Conservation (phyloP, 306 rosid species). For the Senna siamea region DNA sequence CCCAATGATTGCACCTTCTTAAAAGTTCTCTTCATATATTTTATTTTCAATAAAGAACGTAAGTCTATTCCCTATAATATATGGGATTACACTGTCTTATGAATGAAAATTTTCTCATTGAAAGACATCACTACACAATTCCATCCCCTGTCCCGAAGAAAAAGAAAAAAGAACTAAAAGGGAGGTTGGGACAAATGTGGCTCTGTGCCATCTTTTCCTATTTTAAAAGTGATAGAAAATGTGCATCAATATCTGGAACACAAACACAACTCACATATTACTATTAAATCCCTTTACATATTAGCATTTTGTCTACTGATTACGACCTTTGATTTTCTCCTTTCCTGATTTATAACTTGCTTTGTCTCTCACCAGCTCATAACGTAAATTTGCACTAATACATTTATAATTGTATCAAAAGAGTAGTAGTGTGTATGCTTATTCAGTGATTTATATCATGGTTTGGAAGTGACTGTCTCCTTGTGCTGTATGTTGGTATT, state of each 20-base stretch:
- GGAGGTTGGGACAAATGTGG: not conserved
- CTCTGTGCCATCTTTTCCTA: not conserved
- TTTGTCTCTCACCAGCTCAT: not conserved
- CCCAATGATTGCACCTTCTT: no score
- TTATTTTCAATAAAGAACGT: no score
- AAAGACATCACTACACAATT: not conserved
- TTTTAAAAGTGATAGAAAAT: not conserved
- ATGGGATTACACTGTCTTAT: not conserved
- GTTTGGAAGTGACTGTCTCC: not conserved
- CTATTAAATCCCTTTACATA: not conserved
- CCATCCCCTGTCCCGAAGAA: not conserved
- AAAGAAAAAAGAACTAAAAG: not conserved
- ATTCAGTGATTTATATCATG: slow-evolving; percentile 18
- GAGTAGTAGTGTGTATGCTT: not conserved
- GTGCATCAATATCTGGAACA: not conserved
- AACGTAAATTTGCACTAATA: not conserved
- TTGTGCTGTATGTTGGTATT: not conserved
- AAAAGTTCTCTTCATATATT: no score
- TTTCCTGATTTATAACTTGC: slow-evolving; percentile 1
- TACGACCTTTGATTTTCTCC: slow-evolving; percentile 18
- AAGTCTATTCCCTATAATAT: no score
- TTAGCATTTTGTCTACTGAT: not conserved
- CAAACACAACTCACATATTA: not conserved
- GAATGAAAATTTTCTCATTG: slow-evolving; percentile 5
- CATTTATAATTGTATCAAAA: not conserved